A percentile compares a stretch with the other conserved stretches of the same genome.
Conservation (phyloP, 129 eudicot genomes). For the Artemisia annua region DNA sequence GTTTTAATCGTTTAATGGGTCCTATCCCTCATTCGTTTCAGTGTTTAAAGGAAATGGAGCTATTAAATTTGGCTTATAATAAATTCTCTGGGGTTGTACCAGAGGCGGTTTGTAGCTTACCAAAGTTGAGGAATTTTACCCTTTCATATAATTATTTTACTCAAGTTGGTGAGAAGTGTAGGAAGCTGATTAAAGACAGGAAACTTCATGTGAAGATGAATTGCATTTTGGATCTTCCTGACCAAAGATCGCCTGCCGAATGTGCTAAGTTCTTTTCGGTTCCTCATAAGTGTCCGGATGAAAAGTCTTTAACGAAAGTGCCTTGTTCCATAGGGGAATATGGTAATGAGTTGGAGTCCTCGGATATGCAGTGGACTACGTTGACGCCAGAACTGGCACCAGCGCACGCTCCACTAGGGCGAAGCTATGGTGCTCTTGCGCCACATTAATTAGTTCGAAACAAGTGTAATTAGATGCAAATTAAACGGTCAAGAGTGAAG, state of each 20-base stretch:
- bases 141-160: slow-evolving; percentile 48
- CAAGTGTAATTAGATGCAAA: neutral
- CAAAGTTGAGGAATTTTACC: slow-evolving; percentile 30
- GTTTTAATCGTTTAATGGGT: slow-evolving; percentile 38
- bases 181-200: slow-evolving; percentile 21
- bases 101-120: slow-evolving; percentile 37
- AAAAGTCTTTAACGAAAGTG: neutral
- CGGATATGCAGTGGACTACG: neutral
- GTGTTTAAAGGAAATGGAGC: slow-evolving; percentile 35
- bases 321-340: slow-evolving; percentile 20
- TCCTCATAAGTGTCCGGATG: slow-evolving; percentile 21
- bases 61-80: slow-evolving; percentile 41
- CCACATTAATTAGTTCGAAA: slow-evolving; percentile 11
- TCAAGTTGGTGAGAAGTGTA: slow-evolving; percentile 40
- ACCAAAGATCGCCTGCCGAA: slow-evolving; percentile 41
- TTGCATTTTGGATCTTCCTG: slow-evolving; percentile 46
- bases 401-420: neutral
- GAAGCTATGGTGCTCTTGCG: slow-evolving; percentile 26
- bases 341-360: neutral
- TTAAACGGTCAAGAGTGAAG: slow-evolving; percentile 19
- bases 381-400: neutral
- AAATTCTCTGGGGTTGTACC: slow-evolving; percentile 36
- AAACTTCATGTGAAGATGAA: slow-evolving; percentile 45
- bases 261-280: slow-evolving; percentile 34
- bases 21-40: slow-evolving; percentile 44